phyloP scores from a whole-genome alignment of 345 rosid genomes.

The Eucalyptus decipiens region DNA sequence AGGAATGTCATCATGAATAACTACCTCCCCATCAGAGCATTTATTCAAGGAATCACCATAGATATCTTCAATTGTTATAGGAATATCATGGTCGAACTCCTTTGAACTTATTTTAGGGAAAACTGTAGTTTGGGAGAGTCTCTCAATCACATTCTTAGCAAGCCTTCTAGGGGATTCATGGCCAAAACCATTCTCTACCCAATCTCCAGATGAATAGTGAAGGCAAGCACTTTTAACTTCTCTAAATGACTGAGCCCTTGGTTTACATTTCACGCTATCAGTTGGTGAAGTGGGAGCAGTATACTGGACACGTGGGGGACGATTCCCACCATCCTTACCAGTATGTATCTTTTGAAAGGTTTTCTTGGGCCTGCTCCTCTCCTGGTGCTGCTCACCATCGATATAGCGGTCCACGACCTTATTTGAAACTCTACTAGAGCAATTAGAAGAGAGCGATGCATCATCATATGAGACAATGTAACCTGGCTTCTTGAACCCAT shows the following conservation, averaged over 20 bases:
- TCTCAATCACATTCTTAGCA: conserved; percentile 84
- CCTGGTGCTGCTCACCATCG: conserved; percentile 83
- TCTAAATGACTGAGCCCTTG: conserved; percentile 64
- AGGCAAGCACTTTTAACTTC: conserved; percentile 42
- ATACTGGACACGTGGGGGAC: conserved; percentile 56
- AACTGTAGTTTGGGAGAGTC: conserved; percentile 53
- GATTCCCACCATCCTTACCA: conserved; percentile 34
- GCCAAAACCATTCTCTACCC: conserved; percentile 49
- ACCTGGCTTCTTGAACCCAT: conserved; percentile 15
- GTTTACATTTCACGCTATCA: conserved; percentile 26
- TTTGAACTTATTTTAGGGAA: conserved; percentile 33
- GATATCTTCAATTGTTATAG: conserved; percentile 77
- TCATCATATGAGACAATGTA: conserved; percentile 28
- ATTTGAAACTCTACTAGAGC: conserved; percentile 65
- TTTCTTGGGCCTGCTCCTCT: conserved; percentile 35
- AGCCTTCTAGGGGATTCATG: conserved; percentile 70
- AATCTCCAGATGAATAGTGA: conserved; percentile 42
- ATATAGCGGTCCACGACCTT: conserved; percentile 85
- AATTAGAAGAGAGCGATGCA: conserved; percentile 56
- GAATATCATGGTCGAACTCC: conserved; percentile 26
- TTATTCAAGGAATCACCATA: conserved; percentile 42
- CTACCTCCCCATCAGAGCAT: conserved; percentile 30
- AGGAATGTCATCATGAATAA: conserved; percentile 24
- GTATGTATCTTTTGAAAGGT: conserved; percentile 22
- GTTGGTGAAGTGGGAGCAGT: conserved; percentile 66